phyloP scores from a whole-genome alignment of 257 asterid genomes.

The Euphrasia confusa region DNA sequence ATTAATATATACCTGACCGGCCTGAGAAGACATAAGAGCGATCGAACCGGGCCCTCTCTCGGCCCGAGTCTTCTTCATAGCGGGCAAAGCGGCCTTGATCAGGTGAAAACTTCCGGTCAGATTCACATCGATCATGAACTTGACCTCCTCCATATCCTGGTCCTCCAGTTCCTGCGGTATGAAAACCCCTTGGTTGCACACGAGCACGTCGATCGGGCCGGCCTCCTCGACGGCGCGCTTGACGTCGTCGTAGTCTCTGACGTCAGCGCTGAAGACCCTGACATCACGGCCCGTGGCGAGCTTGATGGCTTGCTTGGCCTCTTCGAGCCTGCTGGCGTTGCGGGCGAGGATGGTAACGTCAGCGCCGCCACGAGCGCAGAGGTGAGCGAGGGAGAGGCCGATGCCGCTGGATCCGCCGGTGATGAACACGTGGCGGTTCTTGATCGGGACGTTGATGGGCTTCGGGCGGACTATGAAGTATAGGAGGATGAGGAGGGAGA shows the following conservation, averaged over 20 bases:
- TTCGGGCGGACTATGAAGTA: conserved; percentile 67
- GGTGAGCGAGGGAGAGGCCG: conserved; percentile 84
- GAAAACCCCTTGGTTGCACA: conserved; percentile 84
- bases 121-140: conserved; percentile 87
- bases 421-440: conserved; percentile 86
- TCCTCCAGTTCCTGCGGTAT: conserved; percentile 67
- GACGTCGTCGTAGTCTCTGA: conserved; percentile 67
- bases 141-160: conserved; percentile 70
- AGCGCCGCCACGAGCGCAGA: conserved; percentile 65
- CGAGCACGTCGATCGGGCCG: conserved; percentile 77
- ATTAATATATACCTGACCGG: conserved; percentile 66
- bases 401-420: conserved; percentile 99
- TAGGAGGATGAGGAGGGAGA: conserved; percentile 52
- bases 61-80: conserved; percentile 69
- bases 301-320: conserved; percentile 67
- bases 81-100: conserved; percentile 90
- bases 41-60: conserved; percentile 73
- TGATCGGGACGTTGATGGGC: conserved; percentile 57
- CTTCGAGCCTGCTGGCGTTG: conserved; percentile 52
- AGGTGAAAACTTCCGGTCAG: conserved; percentile 70
- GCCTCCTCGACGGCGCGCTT: conserved; percentile 58
- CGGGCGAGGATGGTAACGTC: conserved; percentile 79
- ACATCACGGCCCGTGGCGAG: conserved; percentile 88
- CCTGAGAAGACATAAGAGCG: conserved; percentile 93
- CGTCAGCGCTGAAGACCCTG: conserved; percentile 68